A percentile compares a stretch with the other conserved stretches of the same genome.
Conservation (phyloP, 331 rosid genomes). For the Malus hybrid region DNA sequence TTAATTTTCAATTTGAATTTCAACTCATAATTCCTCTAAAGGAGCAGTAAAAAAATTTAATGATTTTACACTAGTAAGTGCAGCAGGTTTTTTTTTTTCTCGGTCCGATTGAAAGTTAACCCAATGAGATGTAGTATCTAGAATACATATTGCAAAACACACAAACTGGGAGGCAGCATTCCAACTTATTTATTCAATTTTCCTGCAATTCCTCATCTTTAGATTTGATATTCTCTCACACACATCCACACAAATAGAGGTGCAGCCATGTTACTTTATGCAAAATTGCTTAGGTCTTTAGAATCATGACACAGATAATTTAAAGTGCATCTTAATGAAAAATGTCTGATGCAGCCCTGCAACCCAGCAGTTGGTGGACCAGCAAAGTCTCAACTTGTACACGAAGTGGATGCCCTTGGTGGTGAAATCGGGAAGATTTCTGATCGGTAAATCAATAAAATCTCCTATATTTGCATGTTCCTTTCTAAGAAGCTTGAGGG, state of each 20-base stretch:
- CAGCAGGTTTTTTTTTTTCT: not conserved
- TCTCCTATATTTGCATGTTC: not conserved
- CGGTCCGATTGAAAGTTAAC: not conserved
- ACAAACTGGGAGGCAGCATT: not conserved
- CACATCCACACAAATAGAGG: not conserved
- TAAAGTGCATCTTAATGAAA: constrained; percentile 24
- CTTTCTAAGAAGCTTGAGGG: not conserved
- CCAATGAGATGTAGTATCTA: not conserved
- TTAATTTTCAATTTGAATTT: not conserved
- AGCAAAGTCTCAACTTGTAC: constrained; percentile 89
- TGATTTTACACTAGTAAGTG: not conserved
- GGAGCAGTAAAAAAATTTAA: not conserved
- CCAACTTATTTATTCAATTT: not conserved
- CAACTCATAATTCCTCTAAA: not conserved
- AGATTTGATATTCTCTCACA: not conserved
- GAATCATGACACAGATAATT: not conserved
- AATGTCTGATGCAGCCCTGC: constrained; percentile 71
- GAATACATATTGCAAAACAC: not conserved
- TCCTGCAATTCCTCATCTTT: not conserved
- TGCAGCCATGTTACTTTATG: not conserved
- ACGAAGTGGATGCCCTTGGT: constrained; percentile 95
- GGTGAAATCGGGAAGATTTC: constrained; percentile 95
- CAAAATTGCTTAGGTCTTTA: not conserved
- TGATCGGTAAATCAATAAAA: constrained; percentile 58
- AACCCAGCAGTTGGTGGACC: constrained; percentile 99